Evolutionary conservation across 345 rosid genomes (phyloP).

Genomic region (Gossypium anomalum): DNA sequence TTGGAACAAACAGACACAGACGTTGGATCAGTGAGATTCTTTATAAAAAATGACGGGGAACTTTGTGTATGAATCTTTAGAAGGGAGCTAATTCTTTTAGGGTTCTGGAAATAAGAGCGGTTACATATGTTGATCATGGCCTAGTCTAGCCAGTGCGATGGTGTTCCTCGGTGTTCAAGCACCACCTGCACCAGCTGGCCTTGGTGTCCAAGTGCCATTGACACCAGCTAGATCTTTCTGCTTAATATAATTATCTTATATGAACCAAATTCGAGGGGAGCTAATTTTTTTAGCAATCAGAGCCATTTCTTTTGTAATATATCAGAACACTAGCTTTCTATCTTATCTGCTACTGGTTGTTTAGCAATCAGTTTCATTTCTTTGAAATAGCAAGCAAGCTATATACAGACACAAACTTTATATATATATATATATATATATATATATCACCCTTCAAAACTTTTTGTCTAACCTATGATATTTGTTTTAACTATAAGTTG

Average conservation of each 20-base stretch:
- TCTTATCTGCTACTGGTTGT: not conserved
- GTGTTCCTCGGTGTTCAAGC: not conserved
- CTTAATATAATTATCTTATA: not conserved
- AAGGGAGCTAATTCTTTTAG: too few relatives aligned
- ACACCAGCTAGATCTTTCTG: not conserved
- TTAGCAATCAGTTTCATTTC: conserved; percentile 19
- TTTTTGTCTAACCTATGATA: conserved; percentile 13
- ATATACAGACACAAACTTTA: conserved; percentile 21
- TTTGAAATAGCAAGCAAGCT: conserved; percentile 10
- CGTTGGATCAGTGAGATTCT: too few relatives aligned
- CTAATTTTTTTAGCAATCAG: conserved; percentile 18
- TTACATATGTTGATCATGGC: too few relatives aligned
- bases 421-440: too few relatives aligned
- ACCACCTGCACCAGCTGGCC: not conserved
- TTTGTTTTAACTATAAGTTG: conserved; percentile 2
- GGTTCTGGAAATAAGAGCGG: too few relatives aligned
- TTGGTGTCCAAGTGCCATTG: not conserved
- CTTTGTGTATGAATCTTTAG: too few relatives aligned
- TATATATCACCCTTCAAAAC: not conserved
- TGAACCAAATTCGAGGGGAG: not conserved
- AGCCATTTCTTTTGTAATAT: conserved; percentile 17
- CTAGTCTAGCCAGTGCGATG: not conserved
- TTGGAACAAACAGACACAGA: too few relatives aligned
- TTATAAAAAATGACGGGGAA: too few relatives aligned
- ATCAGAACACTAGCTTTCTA: not conserved